A percentile compares a stretch with the other conserved stretches of the same genome.
Evolutionary conservation across 352 stramenopile genomes (phyloP).

Genomic region (Phytophthora litchii): DNA sequence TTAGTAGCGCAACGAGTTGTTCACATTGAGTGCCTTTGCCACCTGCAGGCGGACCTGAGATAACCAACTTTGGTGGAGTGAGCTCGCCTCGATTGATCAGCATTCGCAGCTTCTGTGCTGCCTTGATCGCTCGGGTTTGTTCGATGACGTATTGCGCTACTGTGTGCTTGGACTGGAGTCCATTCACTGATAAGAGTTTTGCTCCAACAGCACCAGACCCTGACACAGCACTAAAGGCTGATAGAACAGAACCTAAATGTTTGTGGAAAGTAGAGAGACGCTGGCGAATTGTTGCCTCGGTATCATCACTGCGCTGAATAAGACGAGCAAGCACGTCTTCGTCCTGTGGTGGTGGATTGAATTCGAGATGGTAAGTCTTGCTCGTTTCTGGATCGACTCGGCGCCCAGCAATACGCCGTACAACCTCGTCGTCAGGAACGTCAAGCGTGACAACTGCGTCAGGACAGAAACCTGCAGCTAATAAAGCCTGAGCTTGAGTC

Average conservation of each 20-base stretch:
- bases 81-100: constrained; percentile 64
- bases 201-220: constrained; percentile 4
- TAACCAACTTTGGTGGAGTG: constrained; percentile 79
- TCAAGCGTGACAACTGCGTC: constrained; percentile 93
- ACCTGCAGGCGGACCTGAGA: constrained; percentile 89
- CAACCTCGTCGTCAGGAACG: constrained; percentile 94
- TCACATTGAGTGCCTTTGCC: constrained; percentile 97
- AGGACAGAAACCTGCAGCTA: constrained; percentile 82
- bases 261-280: constrained; percentile 89
- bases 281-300: constrained; percentile 90
- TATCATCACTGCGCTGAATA: constrained; percentile 93
- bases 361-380: constrained; percentile 97
- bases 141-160: constrained; percentile 47
- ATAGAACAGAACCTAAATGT: constrained; percentile 62
- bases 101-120: constrained; percentile 43
- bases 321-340: constrained; percentile 68
- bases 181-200: constrained; percentile 51
- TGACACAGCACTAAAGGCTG: constrained; percentile 33
- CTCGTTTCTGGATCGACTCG: constrained; percentile 94
- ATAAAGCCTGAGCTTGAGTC: constrained; percentile 84
- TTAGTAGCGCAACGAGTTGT: constrained; percentile 84
- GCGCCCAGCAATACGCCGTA: constrained; percentile 95
- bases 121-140: constrained; percentile 44
- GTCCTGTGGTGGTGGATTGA: constrained; percentile 90
- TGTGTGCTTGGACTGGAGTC: constrained; percentile 49